Evolutionary conservation across 2,329 filamentous ascomycete species (phyloP).

Genomic region (Elsinoe perseae): DNA sequence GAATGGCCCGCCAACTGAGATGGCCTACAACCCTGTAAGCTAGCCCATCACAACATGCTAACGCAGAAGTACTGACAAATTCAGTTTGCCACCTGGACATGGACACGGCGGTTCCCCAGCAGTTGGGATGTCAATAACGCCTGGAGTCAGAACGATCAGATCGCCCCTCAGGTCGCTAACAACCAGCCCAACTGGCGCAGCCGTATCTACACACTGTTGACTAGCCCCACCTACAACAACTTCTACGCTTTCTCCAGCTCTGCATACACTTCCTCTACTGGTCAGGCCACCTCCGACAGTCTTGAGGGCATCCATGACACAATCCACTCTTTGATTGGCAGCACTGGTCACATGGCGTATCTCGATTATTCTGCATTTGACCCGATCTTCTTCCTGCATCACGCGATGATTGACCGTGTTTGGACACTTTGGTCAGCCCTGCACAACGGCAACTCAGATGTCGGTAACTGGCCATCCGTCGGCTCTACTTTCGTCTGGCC

Average conservation of each 20-base stretch:
- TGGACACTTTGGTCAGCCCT: constrained; percentile 71
- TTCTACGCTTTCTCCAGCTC: constrained; percentile 65
- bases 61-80: not conserved
- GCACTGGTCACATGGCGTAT: constrained; percentile 60
- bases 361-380: constrained; percentile 70
- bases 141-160: constrained; percentile 52
- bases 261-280: constrained; percentile 45
- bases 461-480: constrained; percentile 34
- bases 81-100: constrained; percentile 52
- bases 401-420: constrained; percentile 64
- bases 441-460: constrained; percentile 33
- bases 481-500: constrained; percentile 54
- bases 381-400: constrained; percentile 71
- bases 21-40: constrained; percentile 54
- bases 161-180: constrained; percentile 46
- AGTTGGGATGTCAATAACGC: constrained; percentile 34
- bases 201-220: constrained; percentile 61
- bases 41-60: not conserved
- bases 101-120: constrained; percentile 53
- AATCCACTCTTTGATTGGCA: constrained; percentile 48
- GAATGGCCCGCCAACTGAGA: constrained; percentile 51
- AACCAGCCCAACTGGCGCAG: constrained; percentile 48
- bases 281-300: constrained; percentile 49
- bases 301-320: constrained; percentile 42
- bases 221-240: constrained; percentile 45